These are phyloP conservation scores for Arxiozyma slooffiae DNA, from an alignment of 1,139 yeast species.

Conservation along the genomic window DNA sequence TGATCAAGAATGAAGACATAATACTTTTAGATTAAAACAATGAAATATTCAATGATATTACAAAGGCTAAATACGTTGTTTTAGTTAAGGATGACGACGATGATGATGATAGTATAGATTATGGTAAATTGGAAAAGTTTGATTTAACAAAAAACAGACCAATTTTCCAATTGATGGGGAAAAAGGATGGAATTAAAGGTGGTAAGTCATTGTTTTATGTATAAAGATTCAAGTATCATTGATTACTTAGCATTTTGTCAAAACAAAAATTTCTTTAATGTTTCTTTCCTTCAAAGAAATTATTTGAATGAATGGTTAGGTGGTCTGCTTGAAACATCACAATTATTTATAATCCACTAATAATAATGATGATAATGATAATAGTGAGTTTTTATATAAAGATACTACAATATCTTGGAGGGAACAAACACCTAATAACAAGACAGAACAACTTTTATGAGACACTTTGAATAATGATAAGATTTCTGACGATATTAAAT, in stretches of 20 bases:
- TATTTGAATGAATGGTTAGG: constrained; percentile 74
- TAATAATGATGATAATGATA: not conserved
- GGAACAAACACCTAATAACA: not conserved
- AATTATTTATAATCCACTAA: constrained; percentile 31
- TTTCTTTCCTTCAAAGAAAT: constrained; percentile 78
- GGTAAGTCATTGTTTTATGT: constrained; percentile 72
- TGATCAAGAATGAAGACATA: constrained; percentile 15
- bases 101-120: not conserved
- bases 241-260: constrained; percentile 74
- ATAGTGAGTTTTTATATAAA: not conserved
- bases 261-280: constrained; percentile 52
- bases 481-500: constrained; percentile 6
- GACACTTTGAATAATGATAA: not conserved
- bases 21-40: constrained; percentile 19
- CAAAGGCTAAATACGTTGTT: constrained; percentile 20
- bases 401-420: not conserved
- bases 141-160: constrained; percentile 41
- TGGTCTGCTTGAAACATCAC: constrained; percentile 53
- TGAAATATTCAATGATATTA: constrained; percentile 22
- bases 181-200: constrained; percentile 47
- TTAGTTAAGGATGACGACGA: constrained; percentile 7
- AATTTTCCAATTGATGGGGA: constrained; percentile 47
- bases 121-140: constrained; percentile 10
- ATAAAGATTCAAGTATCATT: constrained; percentile 65
- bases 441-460: not conserved